Evolutionary conservation across 1,139 yeast species (phyloP).

Genomic region (Pichia sp.): DNA sequence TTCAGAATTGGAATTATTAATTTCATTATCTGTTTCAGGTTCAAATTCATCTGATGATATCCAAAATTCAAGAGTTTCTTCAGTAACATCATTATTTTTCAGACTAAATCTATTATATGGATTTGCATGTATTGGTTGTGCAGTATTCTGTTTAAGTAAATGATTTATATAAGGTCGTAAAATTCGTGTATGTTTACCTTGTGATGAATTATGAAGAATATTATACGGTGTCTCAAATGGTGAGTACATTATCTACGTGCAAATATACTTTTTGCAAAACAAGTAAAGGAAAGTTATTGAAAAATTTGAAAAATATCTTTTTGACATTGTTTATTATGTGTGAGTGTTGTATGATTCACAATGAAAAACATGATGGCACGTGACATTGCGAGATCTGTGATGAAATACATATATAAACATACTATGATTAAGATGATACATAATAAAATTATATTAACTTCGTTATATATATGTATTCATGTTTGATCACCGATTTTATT

Average conservation of each 20-base stretch:
- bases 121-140: slow-evolving; percentile 12
- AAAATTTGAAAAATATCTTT: too few species aligned
- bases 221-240: slow-evolving; percentile 10
- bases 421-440: too few species aligned
- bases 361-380: background rate
- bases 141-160: slow-evolving; percentile 1
- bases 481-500: too few species aligned
- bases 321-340: too few species aligned
- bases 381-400: background rate
- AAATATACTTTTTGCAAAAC: too few species aligned
- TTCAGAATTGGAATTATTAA: background rate
- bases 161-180: slow-evolving; percentile 10
- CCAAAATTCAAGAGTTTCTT: slow-evolving; percentile 22
- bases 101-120: slow-evolving; percentile 15
- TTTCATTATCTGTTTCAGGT: too few species aligned
- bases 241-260: background rate
- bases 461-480: too few species aligned
- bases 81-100: slow-evolving; percentile 14
- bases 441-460: too few species aligned
- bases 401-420: too few species aligned
- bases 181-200: slow-evolving; percentile 3
- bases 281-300: too few species aligned
- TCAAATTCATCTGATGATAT: background rate
- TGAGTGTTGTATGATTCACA: too few species aligned
- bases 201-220: slow-evolving; percentile 4